Conservation (phyloP, 257 asterid genomes). For the Haberlea rhodopensis region DNA sequence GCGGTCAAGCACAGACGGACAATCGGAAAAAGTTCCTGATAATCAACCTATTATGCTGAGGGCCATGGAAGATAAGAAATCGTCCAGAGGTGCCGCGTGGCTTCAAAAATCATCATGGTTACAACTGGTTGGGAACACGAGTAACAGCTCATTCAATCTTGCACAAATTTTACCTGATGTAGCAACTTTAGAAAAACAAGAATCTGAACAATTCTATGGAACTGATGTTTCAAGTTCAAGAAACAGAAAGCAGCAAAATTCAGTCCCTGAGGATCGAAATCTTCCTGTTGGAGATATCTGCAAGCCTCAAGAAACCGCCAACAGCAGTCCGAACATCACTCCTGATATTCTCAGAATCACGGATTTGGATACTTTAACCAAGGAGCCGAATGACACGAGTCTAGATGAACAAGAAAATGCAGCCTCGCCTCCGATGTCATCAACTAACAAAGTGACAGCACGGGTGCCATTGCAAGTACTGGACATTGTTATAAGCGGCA, state of each 20-base stretch:
- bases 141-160: slow-evolving; percentile 54
- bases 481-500: slow-evolving; percentile 39
- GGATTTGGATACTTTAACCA: slow-evolving; percentile 16
- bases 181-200: slow-evolving; percentile 35
- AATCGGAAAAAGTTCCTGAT: slow-evolving; percentile 27
- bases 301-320: slow-evolving; percentile 23
- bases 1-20: slow-evolving; percentile 14
- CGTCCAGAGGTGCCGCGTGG: slow-evolving; percentile 54
- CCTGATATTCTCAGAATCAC: slow-evolving; percentile 10
- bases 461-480: slow-evolving; percentile 19
- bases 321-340: background rate
- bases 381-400: slow-evolving; percentile 25
- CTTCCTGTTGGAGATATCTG: slow-evolving; percentile 19
- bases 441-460: slow-evolving; percentile 1
- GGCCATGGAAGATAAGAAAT: slow-evolving; percentile 26
- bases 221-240: slow-evolving; percentile 23
- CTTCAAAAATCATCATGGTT: slow-evolving; percentile 66
- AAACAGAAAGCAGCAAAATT: slow-evolving; percentile 8
- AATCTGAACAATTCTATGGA: slow-evolving; percentile 23
- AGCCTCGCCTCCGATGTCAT: slow-evolving; percentile 21
- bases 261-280: slow-evolving; percentile 8
- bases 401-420: slow-evolving; percentile 21
- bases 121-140: slow-evolving; percentile 52
- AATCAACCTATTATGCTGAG: slow-evolving; percentile 29
- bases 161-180: slow-evolving; percentile 54